These are phyloP conservation scores for Hansfordia pulvinata DNA, from an alignment of 2,329 filamentous ascomycete species.

Conservation along the genomic window DNA sequence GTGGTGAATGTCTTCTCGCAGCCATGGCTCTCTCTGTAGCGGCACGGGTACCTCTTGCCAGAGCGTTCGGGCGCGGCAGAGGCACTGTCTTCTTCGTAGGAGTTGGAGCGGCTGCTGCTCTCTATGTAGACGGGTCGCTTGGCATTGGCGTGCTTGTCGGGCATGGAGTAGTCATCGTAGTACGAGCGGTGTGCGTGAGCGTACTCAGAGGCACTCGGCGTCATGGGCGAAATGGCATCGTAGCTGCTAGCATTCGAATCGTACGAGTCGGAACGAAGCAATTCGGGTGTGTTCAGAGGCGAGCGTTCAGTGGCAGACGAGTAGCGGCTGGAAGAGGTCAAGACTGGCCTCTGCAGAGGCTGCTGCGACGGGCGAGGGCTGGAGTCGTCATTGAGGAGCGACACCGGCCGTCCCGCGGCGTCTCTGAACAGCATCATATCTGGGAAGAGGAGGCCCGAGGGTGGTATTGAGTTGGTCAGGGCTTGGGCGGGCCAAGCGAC, in stretches of 20 bases:
- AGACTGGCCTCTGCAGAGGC: too few species aligned
- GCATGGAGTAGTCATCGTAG: slow-evolving; percentile 22
- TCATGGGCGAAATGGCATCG: slow-evolving; percentile 41
- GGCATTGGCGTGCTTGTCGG: slow-evolving; percentile 15
- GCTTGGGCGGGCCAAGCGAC: too few species aligned
- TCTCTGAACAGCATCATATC: slow-evolving; percentile 18
- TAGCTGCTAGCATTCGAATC: slow-evolving; percentile 41
- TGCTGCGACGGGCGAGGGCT: slow-evolving; percentile 11
- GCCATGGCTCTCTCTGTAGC: slow-evolving; percentile 54
- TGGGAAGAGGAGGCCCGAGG: neutral
- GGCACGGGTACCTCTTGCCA: slow-evolving; percentile 61
- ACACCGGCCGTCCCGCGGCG: slow-evolving; percentile 42
- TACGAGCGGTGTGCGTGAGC: slow-evolving; percentile 20
- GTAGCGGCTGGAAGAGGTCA: slow-evolving; percentile 24
- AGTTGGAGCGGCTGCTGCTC: slow-evolving; percentile 30
- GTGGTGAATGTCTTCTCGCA: slow-evolving; percentile 76
- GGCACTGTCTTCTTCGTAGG: slow-evolving; percentile 36
- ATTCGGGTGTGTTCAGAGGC: slow-evolving; percentile 37
- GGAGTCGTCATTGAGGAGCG: slow-evolving; percentile 43
- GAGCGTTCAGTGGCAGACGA: slow-evolving; percentile 23
- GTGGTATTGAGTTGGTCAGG: neutral
- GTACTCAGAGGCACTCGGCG: slow-evolving; percentile 34
- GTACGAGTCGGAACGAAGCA: slow-evolving; percentile 47
- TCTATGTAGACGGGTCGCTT: slow-evolving; percentile 29
- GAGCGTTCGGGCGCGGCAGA: slow-evolving; percentile 28